Evolutionary conservation across 495 filamentous ascomycete genomes (phyloP).

Genomic region (Chaetomium cochliodes): DNA sequence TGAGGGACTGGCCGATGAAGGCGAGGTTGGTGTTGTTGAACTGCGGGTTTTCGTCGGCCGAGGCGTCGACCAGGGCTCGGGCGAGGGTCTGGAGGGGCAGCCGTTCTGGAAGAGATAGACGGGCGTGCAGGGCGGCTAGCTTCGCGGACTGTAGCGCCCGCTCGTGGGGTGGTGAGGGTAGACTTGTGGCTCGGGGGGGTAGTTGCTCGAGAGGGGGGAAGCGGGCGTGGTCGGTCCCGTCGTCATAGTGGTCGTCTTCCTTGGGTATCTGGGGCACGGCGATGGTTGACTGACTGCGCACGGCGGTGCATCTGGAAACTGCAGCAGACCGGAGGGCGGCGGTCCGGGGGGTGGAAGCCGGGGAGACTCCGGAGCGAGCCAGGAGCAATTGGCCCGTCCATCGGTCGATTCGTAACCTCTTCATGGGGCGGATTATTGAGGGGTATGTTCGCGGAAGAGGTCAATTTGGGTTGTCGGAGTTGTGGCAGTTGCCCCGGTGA

Average conservation of each 20-base stretch:
- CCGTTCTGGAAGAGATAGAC: constrained; percentile 76
- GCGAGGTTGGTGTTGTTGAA: constrained; percentile 65
- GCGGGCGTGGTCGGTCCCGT: constrained; percentile 24
- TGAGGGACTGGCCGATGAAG: constrained; percentile 74
- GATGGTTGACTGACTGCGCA: constrained; percentile 28
- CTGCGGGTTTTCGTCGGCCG: constrained; percentile 68
- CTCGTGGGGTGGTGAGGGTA: constrained; percentile 66
- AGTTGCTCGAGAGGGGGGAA: constrained; percentile 34
- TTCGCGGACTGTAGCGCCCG: constrained; percentile 76
- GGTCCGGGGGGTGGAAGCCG: constrained; percentile 42
- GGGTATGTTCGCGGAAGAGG: background rate
- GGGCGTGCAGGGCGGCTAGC: constrained; percentile 89
- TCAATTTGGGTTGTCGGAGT: background rate
- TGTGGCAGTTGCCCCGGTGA: background rate
- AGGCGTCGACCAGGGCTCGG: constrained; percentile 77
- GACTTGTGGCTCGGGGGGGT: constrained; percentile 23
- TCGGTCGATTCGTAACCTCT: constrained; percentile 44
- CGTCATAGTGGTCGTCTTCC: constrained; percentile 21
- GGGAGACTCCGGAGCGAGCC: constrained; percentile 27
- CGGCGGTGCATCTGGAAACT: constrained; percentile 21
- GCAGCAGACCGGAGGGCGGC: constrained; percentile 27
- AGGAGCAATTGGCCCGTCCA: constrained; percentile 41
- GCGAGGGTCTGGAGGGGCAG: constrained; percentile 84
- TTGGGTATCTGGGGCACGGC: constrained; percentile 18
- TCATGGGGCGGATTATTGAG: constrained; percentile 32